Evolutionary conservation across 192 early-diverging fungal species (phyloP), one percentile per base, ranked within the genome.

Genomic region (Backusella mclennaniae): DNA sequence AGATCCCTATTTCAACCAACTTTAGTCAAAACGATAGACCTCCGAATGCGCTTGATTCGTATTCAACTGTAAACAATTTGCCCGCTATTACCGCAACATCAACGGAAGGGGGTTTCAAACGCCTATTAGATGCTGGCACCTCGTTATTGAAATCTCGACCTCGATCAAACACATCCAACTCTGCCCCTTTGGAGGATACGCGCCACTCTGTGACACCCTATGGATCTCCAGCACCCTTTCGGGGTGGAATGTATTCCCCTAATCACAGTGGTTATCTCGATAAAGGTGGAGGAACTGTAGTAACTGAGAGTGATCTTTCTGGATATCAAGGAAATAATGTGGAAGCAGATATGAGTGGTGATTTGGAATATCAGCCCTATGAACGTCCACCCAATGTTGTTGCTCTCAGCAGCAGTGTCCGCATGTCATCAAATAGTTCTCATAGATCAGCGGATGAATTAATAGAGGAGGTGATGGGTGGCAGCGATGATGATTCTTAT

Each of bases 401-500:
- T 63, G 3, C 23, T 29, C 56, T 63, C 26, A 63, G 12, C 26
- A 63, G 56, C 26, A 63, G 23, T 29, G 4, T 63, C 26, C 56
- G 56, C 26, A 29, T 63, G 56, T 63, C 56, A 29, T 63, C 56
- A 63, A 63, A 63, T 12, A 63, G 56, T 3, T 63, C 56, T 14
- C 56, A 29, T 14, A 63, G 56, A 26, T 63, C 56, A 63, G 56
- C 23, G 23, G 56, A 63, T 63, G 56, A 63, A 12, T 63, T 63
- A 4, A 9, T 63, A 14, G 56, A 29, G 26, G 33, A 36, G 11
- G 79, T 67, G 29, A 68, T 63, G 26, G 79, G 39, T 36, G 76
- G 77, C 0, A 90, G 86, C 67, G 86, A 86, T 41, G 85, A 85
- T 63, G 89, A 88, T 56, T 38, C 71, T 2, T 76, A 67, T 31